Evolutionary conservation across 176 grass and related monocot species (phyloP), one percentile per base, ranked within the genome.

Genomic region (barley (Hordeum vulgare)): DNA sequence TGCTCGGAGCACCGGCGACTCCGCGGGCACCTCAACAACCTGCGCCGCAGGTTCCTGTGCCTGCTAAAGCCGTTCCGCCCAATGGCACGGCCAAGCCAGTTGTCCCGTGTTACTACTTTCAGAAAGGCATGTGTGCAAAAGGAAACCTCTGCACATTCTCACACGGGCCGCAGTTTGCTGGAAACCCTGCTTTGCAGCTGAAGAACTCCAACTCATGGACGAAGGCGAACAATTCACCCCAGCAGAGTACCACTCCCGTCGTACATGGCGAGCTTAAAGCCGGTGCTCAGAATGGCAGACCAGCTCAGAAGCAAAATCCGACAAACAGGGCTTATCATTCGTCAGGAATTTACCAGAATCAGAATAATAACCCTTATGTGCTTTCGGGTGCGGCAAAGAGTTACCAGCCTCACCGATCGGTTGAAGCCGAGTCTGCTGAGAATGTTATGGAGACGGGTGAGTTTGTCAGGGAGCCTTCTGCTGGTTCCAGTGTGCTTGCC

Each of bases 71-170:
- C 21, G 25, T 70, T 78, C 64, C 76, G 86, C 25, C 81, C 31
- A 73, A 37, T 86, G 79, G 63, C 64, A 75, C 34, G 8, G n/a
- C 68, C 40, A 95, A 88, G 77, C 86, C 85, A 40, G 79, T 10
- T 66, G 68, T 82, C 47, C 83, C 90, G 3, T 95, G 93, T 21
- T 86, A 86, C 82, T 95, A 84, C 72, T 93, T 93, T 21, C 85
- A 86, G 72, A 95, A 90, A 45, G 90, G 88, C 18, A 86, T 86
- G 75, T 95, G 93, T 9, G 24, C 80, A 15, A 95, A 88, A 89
- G 93, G 93, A 27, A 77, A 81, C 40, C 70, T 61, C 29, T 95
- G 93, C 71, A 26, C 80, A 66, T 95, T 93, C 83, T 63, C 81
- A 77, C 90, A 95, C 72, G 40, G 51, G 47, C 80, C 83, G 15